phyloP scores from a whole-genome alignment of 805 yeast genomes.

The Sungouiozyma intestinalis region DNA sequence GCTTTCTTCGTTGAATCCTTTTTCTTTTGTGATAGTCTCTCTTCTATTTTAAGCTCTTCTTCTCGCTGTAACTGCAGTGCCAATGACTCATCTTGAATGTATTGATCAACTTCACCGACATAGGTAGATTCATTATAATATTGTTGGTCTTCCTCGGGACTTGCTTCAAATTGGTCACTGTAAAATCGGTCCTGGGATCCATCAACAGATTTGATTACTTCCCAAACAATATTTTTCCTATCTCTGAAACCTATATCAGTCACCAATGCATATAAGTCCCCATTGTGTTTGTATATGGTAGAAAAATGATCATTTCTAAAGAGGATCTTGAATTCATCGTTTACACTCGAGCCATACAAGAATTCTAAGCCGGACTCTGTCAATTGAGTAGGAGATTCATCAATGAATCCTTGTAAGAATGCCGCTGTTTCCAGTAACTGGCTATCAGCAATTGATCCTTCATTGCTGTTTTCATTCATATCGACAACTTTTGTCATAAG shows the following conservation, averaged over 20 bases:
- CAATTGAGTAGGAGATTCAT: conserved; percentile 58
- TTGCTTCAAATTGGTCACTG: conserved; percentile 44
- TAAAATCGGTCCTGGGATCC: conserved; percentile 61
- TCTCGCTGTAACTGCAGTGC: conserved; percentile 39
- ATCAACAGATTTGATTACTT: conserved; percentile 49
- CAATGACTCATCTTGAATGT: conserved; percentile 31
- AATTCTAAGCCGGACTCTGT: conserved; percentile 51
- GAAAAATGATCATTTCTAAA: conserved; percentile 87
- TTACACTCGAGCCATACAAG: conserved; percentile 33
- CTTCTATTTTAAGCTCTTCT: conserved; percentile 33
- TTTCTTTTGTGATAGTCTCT: conserved; percentile 3
- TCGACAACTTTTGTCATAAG: conserved; percentile 38
- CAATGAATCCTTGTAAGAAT: conserved; percentile 37
- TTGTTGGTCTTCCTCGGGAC: not conserved
- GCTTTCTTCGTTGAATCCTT: not conserved
- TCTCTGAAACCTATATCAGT: conserved; percentile 61
- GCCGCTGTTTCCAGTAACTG: conserved; percentile 21
- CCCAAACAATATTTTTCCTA: conserved; percentile 60
- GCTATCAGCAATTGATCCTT: conserved; percentile 16
- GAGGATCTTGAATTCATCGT: conserved; percentile 54
- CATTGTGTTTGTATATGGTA: conserved; percentile 45
- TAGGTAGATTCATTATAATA: not conserved
- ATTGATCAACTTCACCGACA: not conserved
- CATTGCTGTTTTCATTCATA: conserved; percentile 8
- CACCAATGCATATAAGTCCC: conserved; percentile 49